Conservation (phyloP, 2,329 filamentous ascomycete species). For the Sclerotinia nivalis region DNA sequence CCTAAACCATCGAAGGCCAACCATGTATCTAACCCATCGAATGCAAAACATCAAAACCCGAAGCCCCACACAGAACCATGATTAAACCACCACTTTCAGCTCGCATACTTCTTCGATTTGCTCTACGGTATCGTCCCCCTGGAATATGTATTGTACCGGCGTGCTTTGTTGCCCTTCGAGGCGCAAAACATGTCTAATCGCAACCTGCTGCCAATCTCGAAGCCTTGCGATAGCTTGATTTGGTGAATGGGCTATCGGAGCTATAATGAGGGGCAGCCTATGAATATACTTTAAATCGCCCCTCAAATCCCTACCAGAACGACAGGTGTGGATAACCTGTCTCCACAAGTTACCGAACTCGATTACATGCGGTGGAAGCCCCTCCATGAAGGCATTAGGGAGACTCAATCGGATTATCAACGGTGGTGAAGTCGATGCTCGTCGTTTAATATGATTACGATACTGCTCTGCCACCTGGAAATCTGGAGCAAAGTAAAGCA, state of each 20-base stretch:
- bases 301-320: not conserved
- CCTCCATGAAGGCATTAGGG: not conserved
- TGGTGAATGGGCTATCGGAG: not conserved
- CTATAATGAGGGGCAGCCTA: not conserved
- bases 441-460: not conserved
- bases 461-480: not conserved
- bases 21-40: not conserved
- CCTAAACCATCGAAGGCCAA: too few relatives aligned
- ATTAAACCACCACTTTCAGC: not conserved
- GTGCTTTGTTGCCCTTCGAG: not conserved
- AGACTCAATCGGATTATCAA: not conserved
- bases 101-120: not conserved
- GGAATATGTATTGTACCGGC: not conserved
- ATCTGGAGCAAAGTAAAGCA: not conserved
- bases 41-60: not conserved
- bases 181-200: not conserved
- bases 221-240: not conserved
- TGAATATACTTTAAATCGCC: not conserved
- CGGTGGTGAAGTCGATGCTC: not conserved
- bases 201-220: not conserved
- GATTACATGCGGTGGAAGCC: not conserved
- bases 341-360: not conserved
- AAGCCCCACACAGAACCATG: not conserved
- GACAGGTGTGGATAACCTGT: not conserved
- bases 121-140: not conserved